These are phyloP conservation scores for Fraxinus cuspidata DNA, from an alignment of 257 asterid genomes.

Conservation along the genomic window DNA sequence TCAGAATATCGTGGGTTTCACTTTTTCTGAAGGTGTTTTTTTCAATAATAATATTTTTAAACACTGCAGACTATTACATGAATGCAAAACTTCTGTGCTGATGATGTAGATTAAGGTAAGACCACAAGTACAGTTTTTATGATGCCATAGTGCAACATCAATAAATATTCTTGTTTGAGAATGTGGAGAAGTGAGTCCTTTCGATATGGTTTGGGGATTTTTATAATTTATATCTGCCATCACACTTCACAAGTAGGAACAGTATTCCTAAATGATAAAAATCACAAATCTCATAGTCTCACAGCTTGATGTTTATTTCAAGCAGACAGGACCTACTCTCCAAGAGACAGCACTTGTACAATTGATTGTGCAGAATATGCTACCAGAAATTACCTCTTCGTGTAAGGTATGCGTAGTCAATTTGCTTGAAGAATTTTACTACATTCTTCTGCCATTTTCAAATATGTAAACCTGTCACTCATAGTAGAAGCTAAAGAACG, in stretches of 20 bases:
- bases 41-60: neutral
- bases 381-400: neutral
- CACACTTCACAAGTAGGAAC: neutral
- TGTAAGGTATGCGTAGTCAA: neutral
- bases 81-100: neutral
- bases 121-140: neutral
- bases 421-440: neutral
- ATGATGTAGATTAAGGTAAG: neutral
- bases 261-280: neutral
- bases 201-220: neutral
- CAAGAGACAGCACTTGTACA: neutral
- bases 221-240: neutral
- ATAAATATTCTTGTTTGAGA: neutral
- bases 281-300: neutral
- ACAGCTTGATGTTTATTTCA: neutral
- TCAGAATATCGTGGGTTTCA: neutral
- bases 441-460: neutral
- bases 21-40: neutral
- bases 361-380: conserved; percentile 3
- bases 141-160: neutral
- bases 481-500: neutral
- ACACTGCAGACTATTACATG: neutral
- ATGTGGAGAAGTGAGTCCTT: neutral
- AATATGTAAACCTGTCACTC: neutral
- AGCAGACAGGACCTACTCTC: neutral